Evolutionary conservation across 768 basidiomycete genomes (phyloP).

Genomic region (Cantharellus cinnabarinus): DNA sequence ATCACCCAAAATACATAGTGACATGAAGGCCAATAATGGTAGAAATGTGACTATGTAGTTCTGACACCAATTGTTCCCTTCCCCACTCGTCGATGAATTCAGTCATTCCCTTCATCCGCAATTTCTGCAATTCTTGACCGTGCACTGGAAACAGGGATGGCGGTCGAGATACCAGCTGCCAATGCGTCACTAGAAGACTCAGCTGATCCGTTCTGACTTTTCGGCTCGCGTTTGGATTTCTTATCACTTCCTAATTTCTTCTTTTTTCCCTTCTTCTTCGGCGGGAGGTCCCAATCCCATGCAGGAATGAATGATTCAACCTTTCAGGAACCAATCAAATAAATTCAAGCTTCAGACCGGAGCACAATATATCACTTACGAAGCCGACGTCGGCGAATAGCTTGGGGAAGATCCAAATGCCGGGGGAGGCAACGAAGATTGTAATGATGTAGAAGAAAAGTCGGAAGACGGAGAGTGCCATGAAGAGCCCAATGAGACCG

Average conservation of each 20-base stretch:
- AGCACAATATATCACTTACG: slow-evolving; percentile 31
- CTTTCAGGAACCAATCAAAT: slow-evolving; percentile 22
- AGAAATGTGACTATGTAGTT: no score
- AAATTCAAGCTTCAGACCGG: neutral
- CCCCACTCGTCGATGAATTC: neutral
- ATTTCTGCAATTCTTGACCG: slow-evolving; percentile 7
- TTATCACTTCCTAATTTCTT: slow-evolving; percentile 10
- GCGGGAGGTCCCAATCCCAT: slow-evolving; percentile 89
- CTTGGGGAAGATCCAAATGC: slow-evolving; percentile 98
- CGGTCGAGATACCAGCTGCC: neutral
- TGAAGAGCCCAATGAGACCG: slow-evolving; percentile 75
- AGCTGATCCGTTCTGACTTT: slow-evolving; percentile 2
- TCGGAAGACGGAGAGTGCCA: slow-evolving; percentile 74
- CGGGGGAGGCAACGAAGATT: slow-evolving; percentile 64
- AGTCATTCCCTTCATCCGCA: slow-evolving; percentile 4
- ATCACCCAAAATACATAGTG: no score
- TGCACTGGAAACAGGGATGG: neutral
- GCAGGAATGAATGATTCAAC: slow-evolving; percentile 92
- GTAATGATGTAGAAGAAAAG: slow-evolving; percentile 89
- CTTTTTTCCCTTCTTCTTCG: slow-evolving; percentile 49
- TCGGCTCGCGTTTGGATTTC: slow-evolving; percentile 13
- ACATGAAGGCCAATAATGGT: no score
- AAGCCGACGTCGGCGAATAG: slow-evolving; percentile 97
- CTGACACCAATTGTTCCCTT: neutral
- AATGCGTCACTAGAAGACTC: slow-evolving; percentile 1